Base-by-base conservation (phyloP, 2,329 filamentous ascomycete species). In the Parascedosporium putredinis region DNA sequence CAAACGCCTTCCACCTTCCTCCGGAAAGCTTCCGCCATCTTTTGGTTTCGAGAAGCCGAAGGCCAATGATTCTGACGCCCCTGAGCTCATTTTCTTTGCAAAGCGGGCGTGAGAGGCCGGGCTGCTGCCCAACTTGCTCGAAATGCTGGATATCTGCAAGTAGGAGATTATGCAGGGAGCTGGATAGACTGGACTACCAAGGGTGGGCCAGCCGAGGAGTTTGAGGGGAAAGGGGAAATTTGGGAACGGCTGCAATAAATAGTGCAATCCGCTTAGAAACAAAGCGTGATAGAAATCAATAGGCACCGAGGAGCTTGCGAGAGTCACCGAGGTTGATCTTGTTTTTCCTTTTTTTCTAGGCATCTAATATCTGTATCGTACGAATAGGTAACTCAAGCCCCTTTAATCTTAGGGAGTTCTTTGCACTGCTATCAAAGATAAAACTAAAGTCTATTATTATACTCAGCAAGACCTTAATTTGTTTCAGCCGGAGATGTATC, bases 21-120 rank as follows among this genome's bases (percentile, higher is more conserved):
- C 72, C 75, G 0, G 84, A 87, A 10, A 89, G 95, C 55, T 97
- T 97, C 61, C 78, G 86, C 61, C 86, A 88, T 53, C 71, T 83
- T 90, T 88, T 65, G 90, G 88, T 3, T 95, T 86, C 60, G 68
- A 74, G 52, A 85, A 87, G 53, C 90, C 74, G 0, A 58, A 59
- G 2, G 70, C 70, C 52, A 72, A 78, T n/a, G 49, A 31, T 9
- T 24, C 42, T 33, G 25, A 33, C 20, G 47, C 47, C 24, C 63
- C 66, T 27, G 72, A 78, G 55, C 64, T 95, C 12, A 75, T 97
- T 3, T 93, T 97, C 60, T 97, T 66, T 98, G 93, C 69, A 94
- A 88, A 70, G 83, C 90, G 0, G 93, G 93, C 2, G 87, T 97
- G 55, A 75, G 93, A 62, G 88, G 87, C 57, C 72, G 75, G 43